These are phyloP conservation scores for Thraustochytrium sp. DNA, from an alignment of 352 stramenopile species.

Conservation along the genomic window DNA sequence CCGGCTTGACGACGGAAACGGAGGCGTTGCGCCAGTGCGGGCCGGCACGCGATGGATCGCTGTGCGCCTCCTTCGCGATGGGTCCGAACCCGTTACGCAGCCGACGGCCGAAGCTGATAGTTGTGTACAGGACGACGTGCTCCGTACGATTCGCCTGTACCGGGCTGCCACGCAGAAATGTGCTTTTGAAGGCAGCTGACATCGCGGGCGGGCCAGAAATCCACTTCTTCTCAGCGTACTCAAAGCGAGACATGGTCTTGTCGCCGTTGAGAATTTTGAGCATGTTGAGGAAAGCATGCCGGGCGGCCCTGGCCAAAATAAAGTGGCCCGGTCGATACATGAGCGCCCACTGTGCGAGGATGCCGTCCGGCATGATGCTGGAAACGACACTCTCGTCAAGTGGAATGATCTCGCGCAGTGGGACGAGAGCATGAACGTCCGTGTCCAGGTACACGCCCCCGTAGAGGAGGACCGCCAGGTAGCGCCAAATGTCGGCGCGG, in stretches of 20 bases:
- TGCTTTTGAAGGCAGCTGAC: background rate
- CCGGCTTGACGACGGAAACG: background rate
- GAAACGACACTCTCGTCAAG: background rate
- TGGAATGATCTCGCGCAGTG: background rate
- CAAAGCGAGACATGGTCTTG: too few species aligned
- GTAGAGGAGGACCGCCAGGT: background rate
- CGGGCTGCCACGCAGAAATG: too few species aligned
- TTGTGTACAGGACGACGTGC: background rate
- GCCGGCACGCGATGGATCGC: background rate
- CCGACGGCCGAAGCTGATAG: background rate
- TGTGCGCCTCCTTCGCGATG: background rate
- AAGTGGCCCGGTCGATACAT: background rate
- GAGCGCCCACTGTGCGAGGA: background rate
- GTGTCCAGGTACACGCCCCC: background rate
- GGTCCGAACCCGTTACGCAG: background rate
- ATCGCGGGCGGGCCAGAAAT: background rate
- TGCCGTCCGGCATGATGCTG: background rate
- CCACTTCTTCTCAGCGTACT: background rate
- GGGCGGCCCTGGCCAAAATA: background rate
- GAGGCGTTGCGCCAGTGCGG: background rate
- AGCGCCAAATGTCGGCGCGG: background rate
- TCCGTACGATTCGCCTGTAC: background rate
- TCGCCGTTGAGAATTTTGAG: background rate
- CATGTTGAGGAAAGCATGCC: background rate
- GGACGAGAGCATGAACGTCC: background rate